Evolutionary conservation across 768 basidiomycete genomes (phyloP), one percentile per base, ranked within the genome.

Genomic region (Lactarius indigo): DNA sequence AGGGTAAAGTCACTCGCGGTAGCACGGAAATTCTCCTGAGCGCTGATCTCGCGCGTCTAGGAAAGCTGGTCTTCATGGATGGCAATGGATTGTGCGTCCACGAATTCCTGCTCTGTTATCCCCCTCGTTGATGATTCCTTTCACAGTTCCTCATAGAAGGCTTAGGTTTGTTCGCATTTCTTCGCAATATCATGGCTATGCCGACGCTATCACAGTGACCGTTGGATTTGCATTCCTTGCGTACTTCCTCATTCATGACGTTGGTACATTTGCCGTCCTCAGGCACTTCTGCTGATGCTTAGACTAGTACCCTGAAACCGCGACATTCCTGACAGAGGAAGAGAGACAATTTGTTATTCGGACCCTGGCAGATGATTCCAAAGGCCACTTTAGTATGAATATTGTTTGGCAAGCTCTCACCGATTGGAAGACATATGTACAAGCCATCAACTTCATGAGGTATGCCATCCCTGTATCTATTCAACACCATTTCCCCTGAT

Each of bases 51-150:
- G 12, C 31, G 73, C 71, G 33, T 61, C 68, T 26, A 70, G 69
- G 37, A 69, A 59, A 33, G 74, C 73, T 7, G 76, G 75, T 13
- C 68, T 78, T 15, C 75, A 70, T 66, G 78, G 78, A 9, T 83
- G 82, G 82, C 79, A 80, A 71, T 83, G 82, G 82, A 82, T 83
- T 62, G 82, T 83, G 63, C 73, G 80, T 75, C 20, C 37, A 55
- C 41, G 28, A 31, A 7, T 63, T 37, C 26, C 23, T 13, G 47
- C 23, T 31, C n/a, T 26, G 18, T 0, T 5, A 47, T 37, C 12
- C 23, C 26, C 23, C 10, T 44, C 23, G n/a, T n/a, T 64, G 18
- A 64, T 7, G 1, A 30, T 18, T 39, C 54, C 44, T 13, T 31
- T 55, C 23, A 12, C 39, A 82, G 81, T 82, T 82, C 72, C 79